Evolutionary conservation across 208 protist genomes (phyloP).

Genomic region (Zelonia costaricensis): DNA sequence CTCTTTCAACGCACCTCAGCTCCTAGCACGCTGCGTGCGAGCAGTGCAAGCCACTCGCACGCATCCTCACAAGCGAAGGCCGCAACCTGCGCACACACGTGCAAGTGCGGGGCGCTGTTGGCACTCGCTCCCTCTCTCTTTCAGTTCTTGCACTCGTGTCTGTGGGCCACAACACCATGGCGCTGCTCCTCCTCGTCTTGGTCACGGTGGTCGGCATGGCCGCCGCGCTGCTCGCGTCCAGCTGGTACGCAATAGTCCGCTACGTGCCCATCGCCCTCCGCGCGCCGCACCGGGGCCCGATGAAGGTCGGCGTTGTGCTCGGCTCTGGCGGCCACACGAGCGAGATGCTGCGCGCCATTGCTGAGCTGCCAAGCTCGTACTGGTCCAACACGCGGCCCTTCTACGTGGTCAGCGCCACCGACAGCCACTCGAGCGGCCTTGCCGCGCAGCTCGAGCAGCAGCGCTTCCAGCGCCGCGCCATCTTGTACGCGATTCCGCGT

Average conservation of each 20-base stretch:
- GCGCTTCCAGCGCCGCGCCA: conserved; percentile 38
- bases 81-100: too few relatives aligned
- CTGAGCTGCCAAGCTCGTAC: conserved; percentile 31
- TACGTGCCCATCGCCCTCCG: conserved; percentile 21
- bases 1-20: too few relatives aligned
- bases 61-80: too few relatives aligned
- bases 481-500: conserved; percentile 73
- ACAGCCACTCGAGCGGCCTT: conserved; percentile 62
- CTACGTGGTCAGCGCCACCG: conserved; percentile 79
- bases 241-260: conserved; percentile 15
- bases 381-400: conserved; percentile 51
- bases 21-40: too few relatives aligned
- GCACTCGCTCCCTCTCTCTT: too few relatives aligned
- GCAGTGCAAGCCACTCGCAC: too few relatives aligned
- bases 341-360: conserved; percentile 88
- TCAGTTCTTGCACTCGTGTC: too few relatives aligned
- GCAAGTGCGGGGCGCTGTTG: too few relatives aligned
- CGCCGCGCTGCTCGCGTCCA: conserved; percentile 11
- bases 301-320: conserved; percentile 80
- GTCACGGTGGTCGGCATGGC: too few relatives aligned
- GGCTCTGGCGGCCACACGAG: conserved; percentile 92
- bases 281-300: conserved; percentile 16
- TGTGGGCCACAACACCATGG: too few relatives aligned
- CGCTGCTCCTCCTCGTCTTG: conserved; percentile 10
- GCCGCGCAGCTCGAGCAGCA: conserved; percentile 56